Conservation (phyloP, 2,329 filamentous ascomycete genomes). For the Cladorrhinum sp. region DNA sequence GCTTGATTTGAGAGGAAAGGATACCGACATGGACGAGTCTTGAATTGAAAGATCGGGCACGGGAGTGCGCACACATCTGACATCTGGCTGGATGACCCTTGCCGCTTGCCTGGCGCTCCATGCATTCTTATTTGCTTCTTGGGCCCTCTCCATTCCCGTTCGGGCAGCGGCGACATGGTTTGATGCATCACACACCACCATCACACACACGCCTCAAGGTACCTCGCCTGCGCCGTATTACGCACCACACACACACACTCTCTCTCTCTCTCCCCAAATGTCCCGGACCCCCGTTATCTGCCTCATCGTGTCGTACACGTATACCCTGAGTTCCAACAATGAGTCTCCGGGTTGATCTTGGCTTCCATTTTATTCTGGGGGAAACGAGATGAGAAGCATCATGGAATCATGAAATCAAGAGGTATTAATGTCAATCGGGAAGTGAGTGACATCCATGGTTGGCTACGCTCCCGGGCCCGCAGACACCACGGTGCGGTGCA, state of each 20-base stretch:
- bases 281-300: not conserved
- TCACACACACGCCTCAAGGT: not conserved
- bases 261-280: not conserved
- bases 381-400: not conserved
- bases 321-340: not conserved
- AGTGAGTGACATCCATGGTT: not conserved
- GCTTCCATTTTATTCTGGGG: not conserved
- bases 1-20: not conserved
- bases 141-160: not conserved
- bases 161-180: not conserved
- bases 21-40: not conserved
- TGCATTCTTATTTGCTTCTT: not conserved
- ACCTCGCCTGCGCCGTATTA: not conserved
- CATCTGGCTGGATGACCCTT: not conserved
- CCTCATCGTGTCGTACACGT: not conserved
- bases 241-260: not conserved
- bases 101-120: not conserved
- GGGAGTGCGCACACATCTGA: not conserved
- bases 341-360: not conserved
- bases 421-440: not conserved
- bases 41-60: not conserved
- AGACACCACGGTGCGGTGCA: constrained; percentile 4
- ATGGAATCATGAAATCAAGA: not conserved
- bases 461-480: constrained; percentile 3
- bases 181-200: not conserved